These are phyloP conservation scores for Talaromyces atroroseus DNA, from an alignment of 2,329 filamentous ascomycete genomes.

Conservation along the genomic window DNA sequence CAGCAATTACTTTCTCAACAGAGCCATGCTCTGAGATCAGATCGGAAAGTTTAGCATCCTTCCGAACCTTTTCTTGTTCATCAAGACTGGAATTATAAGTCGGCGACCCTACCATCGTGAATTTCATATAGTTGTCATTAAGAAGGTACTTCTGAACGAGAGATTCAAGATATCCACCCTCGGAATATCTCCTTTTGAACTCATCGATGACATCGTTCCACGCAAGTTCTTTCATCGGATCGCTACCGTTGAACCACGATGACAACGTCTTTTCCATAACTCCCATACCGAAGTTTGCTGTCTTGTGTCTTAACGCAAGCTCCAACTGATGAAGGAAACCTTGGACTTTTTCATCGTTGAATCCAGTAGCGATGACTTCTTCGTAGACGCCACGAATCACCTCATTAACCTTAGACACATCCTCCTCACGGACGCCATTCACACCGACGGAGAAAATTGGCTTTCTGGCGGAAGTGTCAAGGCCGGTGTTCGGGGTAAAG, in stretches of 20 bases:
- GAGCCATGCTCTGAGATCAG: conserved; percentile 64
- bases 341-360: conserved; percentile 85
- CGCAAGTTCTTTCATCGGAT: conserved; percentile 83
- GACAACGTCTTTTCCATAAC: conserved; percentile 84
- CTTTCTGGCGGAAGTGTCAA: conserved; percentile 69
- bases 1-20: conserved; percentile 63
- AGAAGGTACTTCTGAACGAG: conserved; percentile 85
- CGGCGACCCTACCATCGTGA: conserved; percentile 86
- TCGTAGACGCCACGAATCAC: conserved; percentile 67
- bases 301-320: conserved; percentile 91
- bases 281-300: conserved; percentile 86
- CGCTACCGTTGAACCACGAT: conserved; percentile 91
- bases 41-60: conserved; percentile 68
- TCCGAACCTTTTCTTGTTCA: conserved; percentile 67
- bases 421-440: conserved; percentile 77
- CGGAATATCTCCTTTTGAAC: conserved; percentile 71
- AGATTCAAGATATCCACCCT: conserved; percentile 75
- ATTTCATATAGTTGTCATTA: conserved; percentile 79
- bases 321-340: conserved; percentile 92
- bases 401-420: conserved; percentile 70
- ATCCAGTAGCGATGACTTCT: conserved; percentile 67
- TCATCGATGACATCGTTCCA: conserved; percentile 84
- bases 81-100: conserved; percentile 69
- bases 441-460: conserved; percentile 87
- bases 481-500: conserved; percentile 91